phyloP scores from a whole-genome alignment of 2,329 filamentous ascomycete species.

The Paraphoma sp. region DNA sequence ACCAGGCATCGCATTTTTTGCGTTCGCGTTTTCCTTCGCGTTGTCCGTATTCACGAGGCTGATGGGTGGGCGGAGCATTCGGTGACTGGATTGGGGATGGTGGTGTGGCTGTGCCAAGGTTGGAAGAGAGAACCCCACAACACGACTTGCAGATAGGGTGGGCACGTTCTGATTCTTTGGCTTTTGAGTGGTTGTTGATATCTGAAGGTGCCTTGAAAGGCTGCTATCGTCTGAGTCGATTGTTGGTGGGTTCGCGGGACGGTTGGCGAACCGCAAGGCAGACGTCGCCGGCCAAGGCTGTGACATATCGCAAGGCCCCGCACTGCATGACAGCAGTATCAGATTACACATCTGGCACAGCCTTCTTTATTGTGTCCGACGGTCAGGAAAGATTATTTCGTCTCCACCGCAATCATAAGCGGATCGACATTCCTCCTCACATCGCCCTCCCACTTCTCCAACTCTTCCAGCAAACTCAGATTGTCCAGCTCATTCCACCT shows the following conservation, averaged over 20 bases:
- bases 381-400: background rate
- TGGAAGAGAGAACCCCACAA: background rate
- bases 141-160: background rate
- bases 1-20: background rate
- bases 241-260: too few relatives aligned
- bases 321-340: background rate
- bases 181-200: background rate
- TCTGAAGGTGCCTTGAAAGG: too few relatives aligned
- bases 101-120: constrained; percentile 1
- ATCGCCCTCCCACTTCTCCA: constrained; percentile 2
- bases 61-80: background rate
- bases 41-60: background rate
- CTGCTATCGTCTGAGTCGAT: too few relatives aligned
- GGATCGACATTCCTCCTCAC: background rate
- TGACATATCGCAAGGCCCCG: too few relatives aligned
- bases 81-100: constrained; percentile 1
- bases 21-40: background rate
- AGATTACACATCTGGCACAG: background rate
- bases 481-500: constrained; percentile 3
- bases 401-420: background rate
- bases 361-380: background rate
- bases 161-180: background rate
- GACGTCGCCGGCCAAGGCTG: too few relatives aligned
- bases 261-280: too few relatives aligned
- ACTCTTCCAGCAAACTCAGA: constrained; percentile 1